A percentile compares a stretch with the other conserved stretches of the same genome.
These are phyloP conservation scores for Ampelocalamus luodianensis DNA, from an alignment of 176 grass and related monocot species.

Conservation along the genomic window DNA sequence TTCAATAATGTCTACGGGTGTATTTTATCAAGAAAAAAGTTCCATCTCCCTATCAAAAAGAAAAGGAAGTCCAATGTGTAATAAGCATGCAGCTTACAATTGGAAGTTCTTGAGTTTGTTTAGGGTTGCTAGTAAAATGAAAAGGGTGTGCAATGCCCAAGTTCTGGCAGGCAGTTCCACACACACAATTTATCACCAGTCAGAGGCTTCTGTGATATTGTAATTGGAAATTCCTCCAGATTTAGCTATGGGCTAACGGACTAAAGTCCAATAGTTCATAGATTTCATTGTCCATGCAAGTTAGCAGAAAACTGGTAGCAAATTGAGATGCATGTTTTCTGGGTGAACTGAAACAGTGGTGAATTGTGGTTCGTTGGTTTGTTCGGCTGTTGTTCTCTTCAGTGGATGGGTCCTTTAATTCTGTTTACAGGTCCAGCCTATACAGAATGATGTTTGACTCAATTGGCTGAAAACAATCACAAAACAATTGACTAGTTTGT, in stretches of 20 bases:
- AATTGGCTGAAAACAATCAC: background rate
- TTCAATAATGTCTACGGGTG: background rate
- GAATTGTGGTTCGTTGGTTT: slow-evolving; percentile 8
- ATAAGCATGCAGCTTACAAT: slow-evolving; percentile 12
- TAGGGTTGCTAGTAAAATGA: background rate
- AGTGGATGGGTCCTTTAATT: background rate
- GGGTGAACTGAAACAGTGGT: background rate
- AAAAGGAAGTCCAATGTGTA: slow-evolving; percentile 11
- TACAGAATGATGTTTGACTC: background rate
- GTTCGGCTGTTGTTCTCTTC: background rate
- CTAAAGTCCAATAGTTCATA: background rate
- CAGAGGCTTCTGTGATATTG: too few relatives aligned
- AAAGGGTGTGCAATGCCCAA: background rate
- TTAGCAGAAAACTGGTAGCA: slow-evolving; percentile 13
- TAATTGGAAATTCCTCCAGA: background rate
- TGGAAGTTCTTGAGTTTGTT: slow-evolving; percentile 8
- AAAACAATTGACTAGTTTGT: background rate
- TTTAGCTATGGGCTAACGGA: background rate
- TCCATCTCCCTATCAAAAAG: background rate
- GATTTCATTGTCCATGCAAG: background rate
- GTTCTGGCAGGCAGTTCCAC: background rate
- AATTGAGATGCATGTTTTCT: slow-evolving; percentile 15
- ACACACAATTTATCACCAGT: background rate
- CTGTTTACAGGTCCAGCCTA: background rate
- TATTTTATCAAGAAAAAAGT: slow-evolving; percentile 14